phyloP scores from a whole-genome alignment of 345 rosid genomes.

The Atalantia buxifolia region DNA sequence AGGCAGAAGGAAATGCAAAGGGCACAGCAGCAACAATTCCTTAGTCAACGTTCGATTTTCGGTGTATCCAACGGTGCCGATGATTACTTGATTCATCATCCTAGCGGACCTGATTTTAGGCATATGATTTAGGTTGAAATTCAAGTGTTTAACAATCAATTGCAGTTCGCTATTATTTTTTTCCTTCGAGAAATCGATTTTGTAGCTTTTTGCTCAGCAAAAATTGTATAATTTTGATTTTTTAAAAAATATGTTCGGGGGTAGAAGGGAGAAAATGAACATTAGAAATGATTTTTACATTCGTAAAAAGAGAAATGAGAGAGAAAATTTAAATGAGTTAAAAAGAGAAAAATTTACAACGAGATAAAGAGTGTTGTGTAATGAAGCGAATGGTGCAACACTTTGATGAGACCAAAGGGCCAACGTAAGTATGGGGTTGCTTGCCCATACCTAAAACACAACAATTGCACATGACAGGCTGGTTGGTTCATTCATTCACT shows the following conservation, averaged over 20 bases:
- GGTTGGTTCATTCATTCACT: conserved; percentile 2
- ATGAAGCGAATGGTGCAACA: background rate
- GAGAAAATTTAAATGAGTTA: too few relatives aligned
- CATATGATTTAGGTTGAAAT: conserved; percentile 39
- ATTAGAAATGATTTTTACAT: background rate
- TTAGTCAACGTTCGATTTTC: conserved; percentile 42
- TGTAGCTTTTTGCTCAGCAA: conserved; percentile 4
- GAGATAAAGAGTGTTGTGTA: background rate
- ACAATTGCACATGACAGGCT: conserved; percentile 11
- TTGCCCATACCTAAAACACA: conserved; percentile 20
- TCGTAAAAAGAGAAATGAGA: background rate
- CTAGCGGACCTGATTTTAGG: conserved; percentile 37
- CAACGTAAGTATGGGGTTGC: conserved; percentile 17
- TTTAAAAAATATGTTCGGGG: background rate
- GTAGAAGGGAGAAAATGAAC: background rate
- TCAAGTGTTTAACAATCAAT: background rate
- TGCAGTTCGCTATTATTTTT: conserved; percentile 8
- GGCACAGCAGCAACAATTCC: conserved; percentile 40
- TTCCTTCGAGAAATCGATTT: background rate
- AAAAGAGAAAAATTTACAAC: background rate
- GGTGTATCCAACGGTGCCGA: conserved; percentile 47
- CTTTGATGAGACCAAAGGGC: conserved; percentile 5
- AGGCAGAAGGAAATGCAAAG: conserved; percentile 54
- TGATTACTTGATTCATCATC: conserved; percentile 47
- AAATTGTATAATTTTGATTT: background rate